phyloP scores from a whole-genome alignment of 164 flowering plant genomes.

The Santalum album region DNA sequence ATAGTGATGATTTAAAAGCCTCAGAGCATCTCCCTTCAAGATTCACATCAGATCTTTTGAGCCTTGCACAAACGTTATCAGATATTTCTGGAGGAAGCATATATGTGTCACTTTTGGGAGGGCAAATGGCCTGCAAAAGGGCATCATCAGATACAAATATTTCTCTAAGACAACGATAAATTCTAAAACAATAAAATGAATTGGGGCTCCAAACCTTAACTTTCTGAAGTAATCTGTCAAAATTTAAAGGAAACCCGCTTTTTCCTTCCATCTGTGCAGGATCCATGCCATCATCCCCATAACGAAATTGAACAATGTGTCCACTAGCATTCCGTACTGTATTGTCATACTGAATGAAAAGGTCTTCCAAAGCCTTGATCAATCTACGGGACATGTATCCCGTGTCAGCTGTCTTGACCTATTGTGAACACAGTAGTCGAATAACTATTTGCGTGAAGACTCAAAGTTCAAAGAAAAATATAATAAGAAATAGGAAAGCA shows the following conservation, averaged over 20 bases:
- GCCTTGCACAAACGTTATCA: conserved; percentile 21
- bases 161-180: not conserved
- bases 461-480: no score
- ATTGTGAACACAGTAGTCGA: conserved; percentile 14
- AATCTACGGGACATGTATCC: conserved; percentile 98
- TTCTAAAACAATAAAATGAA: not conserved
- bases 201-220: conserved; percentile 42
- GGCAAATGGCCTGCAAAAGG: conserved; percentile 75
- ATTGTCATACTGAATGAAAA: conserved; percentile 66
- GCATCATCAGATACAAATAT: not conserved
- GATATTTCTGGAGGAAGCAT: conserved; percentile 41
- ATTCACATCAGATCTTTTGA: conserved; percentile 26
- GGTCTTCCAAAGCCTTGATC: conserved; percentile 86
- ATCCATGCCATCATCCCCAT: conserved; percentile 99
- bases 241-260: conserved; percentile 62
- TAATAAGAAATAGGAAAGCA: no score
- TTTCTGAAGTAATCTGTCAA: conserved; percentile 66
- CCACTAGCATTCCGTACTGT: conserved; percentile 83
- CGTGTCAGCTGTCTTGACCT: conserved; percentile 99
- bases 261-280: conserved; percentile 89
- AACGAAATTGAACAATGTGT: conserved; percentile 67
- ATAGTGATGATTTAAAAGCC: conserved; percentile 38
- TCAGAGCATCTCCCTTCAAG: conserved; percentile 42
- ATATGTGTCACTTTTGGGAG: conserved; percentile 23
- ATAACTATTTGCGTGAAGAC: not conserved